These are phyloP conservation scores for Jatropha curcas DNA, from an alignment of 345 rosid genomes.

Conservation along the genomic window DNA sequence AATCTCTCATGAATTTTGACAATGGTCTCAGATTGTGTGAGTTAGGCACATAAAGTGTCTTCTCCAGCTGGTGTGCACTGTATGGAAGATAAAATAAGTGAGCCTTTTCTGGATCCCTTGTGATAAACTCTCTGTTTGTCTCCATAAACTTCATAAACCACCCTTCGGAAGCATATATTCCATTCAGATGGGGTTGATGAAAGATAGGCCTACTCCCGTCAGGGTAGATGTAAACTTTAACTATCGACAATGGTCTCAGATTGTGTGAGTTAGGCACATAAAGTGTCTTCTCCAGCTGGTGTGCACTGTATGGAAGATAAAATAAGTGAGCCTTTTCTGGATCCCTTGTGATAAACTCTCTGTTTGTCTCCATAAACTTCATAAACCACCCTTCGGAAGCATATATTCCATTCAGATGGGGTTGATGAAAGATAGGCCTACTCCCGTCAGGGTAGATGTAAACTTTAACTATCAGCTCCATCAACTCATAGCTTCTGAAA, in stretches of 20 bases:
- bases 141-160: constrained; percentile 92
- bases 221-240: constrained; percentile 67
- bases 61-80: constrained; percentile 69
- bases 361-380: constrained; percentile 74
- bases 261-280: constrained; percentile 68
- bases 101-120: constrained; percentile 75
- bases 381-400: constrained; percentile 99
- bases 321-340: constrained; percentile 87
- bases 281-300: constrained; percentile 58
- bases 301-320: constrained; percentile 86
- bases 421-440: constrained; percentile 72
- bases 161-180: constrained; percentile 96
- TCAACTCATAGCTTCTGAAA: constrained; percentile 81
- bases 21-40: constrained; percentile 74
- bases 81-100: constrained; percentile 90
- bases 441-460: constrained; percentile 76
- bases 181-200: constrained; percentile 66
- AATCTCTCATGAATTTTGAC: constrained; percentile 56
- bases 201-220: constrained; percentile 79
- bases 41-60: constrained; percentile 55
- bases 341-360: constrained; percentile 64
- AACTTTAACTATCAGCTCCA: constrained; percentile 81
- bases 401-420: constrained; percentile 73
- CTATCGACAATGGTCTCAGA: constrained; percentile 59
- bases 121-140: constrained; percentile 65